A percentile compares a stretch with the other conserved stretches of the same genome.
These are phyloP conservation scores for Saccharomycopsis sp. DNA, from an alignment of 805 yeast species.

Conservation along the genomic window DNA sequence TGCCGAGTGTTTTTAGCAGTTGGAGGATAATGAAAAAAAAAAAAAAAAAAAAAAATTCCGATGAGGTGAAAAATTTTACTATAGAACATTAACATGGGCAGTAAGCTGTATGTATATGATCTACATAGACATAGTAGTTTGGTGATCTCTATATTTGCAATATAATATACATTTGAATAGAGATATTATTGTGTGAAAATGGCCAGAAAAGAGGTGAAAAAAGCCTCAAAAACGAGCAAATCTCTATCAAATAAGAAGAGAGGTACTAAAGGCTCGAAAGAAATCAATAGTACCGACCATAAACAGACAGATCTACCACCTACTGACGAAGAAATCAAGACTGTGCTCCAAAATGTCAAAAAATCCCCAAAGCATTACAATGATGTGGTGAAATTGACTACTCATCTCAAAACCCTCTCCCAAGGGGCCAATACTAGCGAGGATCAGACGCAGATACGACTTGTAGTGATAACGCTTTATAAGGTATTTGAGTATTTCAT, in stretches of 20 bases:
- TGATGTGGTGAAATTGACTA: conserved; percentile 43
- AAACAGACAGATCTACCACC: background rate
- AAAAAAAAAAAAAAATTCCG: background rate
- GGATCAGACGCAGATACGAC: conserved; percentile 28
- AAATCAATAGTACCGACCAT: background rate
- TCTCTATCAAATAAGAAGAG: background rate
- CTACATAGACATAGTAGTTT: background rate
- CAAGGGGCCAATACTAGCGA: conserved; percentile 28
- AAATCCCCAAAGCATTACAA: conserved; percentile 49
- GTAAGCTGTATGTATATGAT: background rate
- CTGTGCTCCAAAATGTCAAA: conserved; percentile 28
- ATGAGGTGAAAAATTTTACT: background rate
- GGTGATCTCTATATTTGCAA: no score
- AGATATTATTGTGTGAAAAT: no score
- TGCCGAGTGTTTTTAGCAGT: no score
- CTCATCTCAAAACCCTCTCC: conserved; percentile 19
- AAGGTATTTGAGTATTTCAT: conserved; percentile 45
- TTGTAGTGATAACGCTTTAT: conserved; percentile 36
- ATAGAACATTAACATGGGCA: background rate
- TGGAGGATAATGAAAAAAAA: no score
- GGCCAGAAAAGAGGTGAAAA: background rate
- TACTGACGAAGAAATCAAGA: conserved; percentile 23
- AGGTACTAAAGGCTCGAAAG: background rate
- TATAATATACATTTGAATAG: no score
- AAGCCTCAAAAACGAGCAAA: background rate